Base-by-base conservation (phyloP, 768 basidiomycete genomes). In the Lenzites betulinus region DNA sequence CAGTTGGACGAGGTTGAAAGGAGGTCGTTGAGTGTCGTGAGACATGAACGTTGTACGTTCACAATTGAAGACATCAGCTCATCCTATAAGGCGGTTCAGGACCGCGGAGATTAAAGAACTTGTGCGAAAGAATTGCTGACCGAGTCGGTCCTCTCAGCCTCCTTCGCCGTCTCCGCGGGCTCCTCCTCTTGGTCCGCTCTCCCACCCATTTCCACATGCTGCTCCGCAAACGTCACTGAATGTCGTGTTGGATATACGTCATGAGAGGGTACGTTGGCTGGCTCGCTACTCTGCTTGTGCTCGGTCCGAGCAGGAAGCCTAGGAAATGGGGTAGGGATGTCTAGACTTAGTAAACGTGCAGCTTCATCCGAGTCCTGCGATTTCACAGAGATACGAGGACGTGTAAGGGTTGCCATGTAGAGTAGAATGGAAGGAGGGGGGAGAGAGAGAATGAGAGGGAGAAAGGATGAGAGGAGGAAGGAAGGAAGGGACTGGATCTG, bases 1-100 rank as follows among this genome's bases (percentile, higher is more conserved):
- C 81, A 84, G n/a, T 59, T 67, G 1, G 73, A 73, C 16, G 81
- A 77, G 13, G 75, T 77, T 33, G 84, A 83, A 22, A 92, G 81
- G 22, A 92, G 77, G 70, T 84, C 86, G 66, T 86, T 84, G 48
- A 93, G 76, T 2, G 88, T 89, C 77, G 85, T 86, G 25, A 93
- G 67, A 70, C 89, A 92, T 18, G 89, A 89, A 59, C 79, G 81
- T 66, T 91, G 87, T 33, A 93, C 89, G 56, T 82, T 80, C 15
- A 80, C 76, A 64, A 93, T 86, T n/a, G 90, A 92, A 9, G 88
- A 83, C 65, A 87, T 76, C 36, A 91, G 75, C 64, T 89, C 85
- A 62, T 78, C 79, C 83, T 88, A 48, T 25, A 33, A 39, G 16
- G 43, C 30, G 18, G 38, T 43, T 23, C 30, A 30, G 42, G 26